These are phyloP conservation scores for Phytophthora foliorum DNA, from an alignment of 352 stramenopile species.

Conservation along the genomic window DNA sequence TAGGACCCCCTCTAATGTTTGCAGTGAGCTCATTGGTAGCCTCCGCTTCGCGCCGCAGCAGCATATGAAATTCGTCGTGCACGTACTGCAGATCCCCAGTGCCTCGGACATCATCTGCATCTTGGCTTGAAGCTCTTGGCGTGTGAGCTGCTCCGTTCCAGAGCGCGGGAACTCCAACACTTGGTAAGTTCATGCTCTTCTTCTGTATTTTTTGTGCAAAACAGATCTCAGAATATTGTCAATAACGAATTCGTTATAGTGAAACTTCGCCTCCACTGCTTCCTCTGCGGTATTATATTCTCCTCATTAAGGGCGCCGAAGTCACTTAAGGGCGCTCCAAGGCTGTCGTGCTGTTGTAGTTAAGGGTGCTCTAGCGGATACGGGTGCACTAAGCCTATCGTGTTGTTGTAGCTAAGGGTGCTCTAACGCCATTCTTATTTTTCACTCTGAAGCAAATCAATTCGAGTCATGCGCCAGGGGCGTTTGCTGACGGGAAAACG, in stretches of 20 bases:
- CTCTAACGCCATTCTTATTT: neutral
- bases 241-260: neutral
- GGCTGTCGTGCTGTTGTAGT: neutral
- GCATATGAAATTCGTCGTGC: no score
- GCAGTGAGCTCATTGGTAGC: no score
- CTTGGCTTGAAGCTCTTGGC: conserved; percentile 2
- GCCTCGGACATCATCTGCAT: conserved; percentile 3
- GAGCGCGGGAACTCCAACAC: no score
- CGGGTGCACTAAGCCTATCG: neutral
- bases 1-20: no score
- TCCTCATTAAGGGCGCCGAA: neutral
- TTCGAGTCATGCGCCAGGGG: no score
- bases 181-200: conserved; percentile 1
- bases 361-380: neutral
- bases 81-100: conserved; percentile 1
- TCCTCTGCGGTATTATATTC: neutral
- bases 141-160: no score
- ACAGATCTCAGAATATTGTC: neutral
- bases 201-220: neutral
- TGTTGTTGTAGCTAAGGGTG: neutral
- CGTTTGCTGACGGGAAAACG: no score
- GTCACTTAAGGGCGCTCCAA: neutral
- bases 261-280: neutral
- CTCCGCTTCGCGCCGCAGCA: no score
- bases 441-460: no score